Percentiles rank a stretch among this genome's conserved stretches.
Evolutionary conservation across 140 eudicot species (phyloP).

Genomic region (Erigeron philadelphicus): DNA sequence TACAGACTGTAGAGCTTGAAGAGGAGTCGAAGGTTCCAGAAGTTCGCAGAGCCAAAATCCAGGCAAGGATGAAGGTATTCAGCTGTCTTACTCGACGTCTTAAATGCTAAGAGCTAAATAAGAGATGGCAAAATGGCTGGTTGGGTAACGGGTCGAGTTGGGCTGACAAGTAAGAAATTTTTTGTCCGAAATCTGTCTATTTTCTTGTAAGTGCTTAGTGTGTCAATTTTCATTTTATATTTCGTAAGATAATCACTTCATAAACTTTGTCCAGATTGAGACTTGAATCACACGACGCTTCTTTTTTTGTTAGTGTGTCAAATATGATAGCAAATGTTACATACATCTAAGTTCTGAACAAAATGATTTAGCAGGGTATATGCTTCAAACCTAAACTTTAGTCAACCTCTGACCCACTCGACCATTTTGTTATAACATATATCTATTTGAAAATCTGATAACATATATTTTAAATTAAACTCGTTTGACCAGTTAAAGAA

Average conservation of each 20-base stretch:
- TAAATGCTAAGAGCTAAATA: neutral
- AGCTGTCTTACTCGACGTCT: neutral
- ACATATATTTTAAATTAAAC: too few relatives aligned
- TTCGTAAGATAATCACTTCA: too few relatives aligned
- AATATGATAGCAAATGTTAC: neutral
- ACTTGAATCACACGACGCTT: too few relatives aligned
- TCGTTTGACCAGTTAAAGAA: neutral
- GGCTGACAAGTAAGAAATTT: neutral
- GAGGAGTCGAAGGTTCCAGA: slow-evolving; percentile 47
- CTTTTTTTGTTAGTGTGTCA: neutral
- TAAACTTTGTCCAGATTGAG: too few relatives aligned
- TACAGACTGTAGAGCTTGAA: slow-evolving; percentile 52
- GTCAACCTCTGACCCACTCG: neutral
- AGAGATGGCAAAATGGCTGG: neutral
- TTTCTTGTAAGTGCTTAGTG: too few relatives aligned
- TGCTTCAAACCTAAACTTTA: neutral
- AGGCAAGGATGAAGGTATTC: slow-evolving; percentile 60
- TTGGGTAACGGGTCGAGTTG: neutral
- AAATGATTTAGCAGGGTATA: neutral
- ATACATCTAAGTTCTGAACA: neutral
- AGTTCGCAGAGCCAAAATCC: slow-evolving; percentile 42
- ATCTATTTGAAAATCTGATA: too few relatives aligned
- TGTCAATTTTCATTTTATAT: too few relatives aligned
- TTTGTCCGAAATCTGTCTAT: neutral
- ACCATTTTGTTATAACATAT: too few relatives aligned